Base-by-base conservation (phyloP, 495 filamentous ascomycete species). In the Xylaria venustula region DNA sequence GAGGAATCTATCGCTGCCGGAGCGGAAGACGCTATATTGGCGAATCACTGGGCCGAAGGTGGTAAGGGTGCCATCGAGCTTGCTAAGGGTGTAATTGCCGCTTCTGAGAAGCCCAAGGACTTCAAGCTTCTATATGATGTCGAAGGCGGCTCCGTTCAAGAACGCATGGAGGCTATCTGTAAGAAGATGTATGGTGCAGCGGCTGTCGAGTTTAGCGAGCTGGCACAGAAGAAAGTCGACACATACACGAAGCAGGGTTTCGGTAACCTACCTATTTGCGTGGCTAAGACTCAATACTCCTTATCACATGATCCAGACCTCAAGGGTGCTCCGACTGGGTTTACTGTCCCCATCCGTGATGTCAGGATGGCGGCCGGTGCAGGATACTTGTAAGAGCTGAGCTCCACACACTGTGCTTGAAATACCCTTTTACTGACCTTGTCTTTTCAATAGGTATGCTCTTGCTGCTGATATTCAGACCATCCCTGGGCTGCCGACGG, bases 231-330 rank as follows among this genome's bases (percentile, higher is more conserved):
- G 78, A 97, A 98, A 83, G 88, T 97, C 62, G 92, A 97, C 68
- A 91, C 86, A 22, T 98, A 98, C 79, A 91, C 87, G 15, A 86
- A 88, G 71, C 94, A 98, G 75, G 94, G 93, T 40, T 94, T 95
- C 68, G 86, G 87, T 9, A 91, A 95, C 67, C 81, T 98, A 60
- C 94, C 94, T 2, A 96, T 97, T 73, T 98, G 93, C 75, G 87
- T 97, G 61, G 93, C 93, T 59, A 98, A 98, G 85, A 97, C 94
- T 41, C 94, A 98, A 75, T 98, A 98, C 76, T 95, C 90, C 22
- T 85, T 98, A 63, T 93, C 89, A 70, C 94, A 98, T 69, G 94
- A 98, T 72, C 89, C 92, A 12, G 84, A 88, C 20, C 82, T 98
- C 61, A 98, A 98, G 80, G 94, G 94, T 49, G 94, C 94, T n/a